phyloP scores from a whole-genome alignment of 2,329 filamentous ascomycete genomes.

The Aspergillus hiratsukae region DNA sequence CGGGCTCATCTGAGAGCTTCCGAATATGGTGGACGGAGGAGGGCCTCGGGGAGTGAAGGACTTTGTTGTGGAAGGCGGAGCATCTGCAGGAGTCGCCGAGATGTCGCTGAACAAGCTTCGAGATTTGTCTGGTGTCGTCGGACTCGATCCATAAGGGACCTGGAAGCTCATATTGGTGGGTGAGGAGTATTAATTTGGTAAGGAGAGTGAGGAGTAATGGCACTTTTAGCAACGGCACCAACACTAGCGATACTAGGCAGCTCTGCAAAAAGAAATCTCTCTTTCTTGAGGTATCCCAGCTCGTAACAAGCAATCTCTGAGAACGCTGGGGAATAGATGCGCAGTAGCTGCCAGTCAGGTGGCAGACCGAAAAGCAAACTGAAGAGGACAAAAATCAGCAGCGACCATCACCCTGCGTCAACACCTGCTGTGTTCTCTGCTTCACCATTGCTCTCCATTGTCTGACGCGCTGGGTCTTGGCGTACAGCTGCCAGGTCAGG shows the following conservation, averaged over 20 bases:
- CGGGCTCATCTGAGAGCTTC: constrained; percentile 46
- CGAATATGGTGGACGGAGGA: constrained; percentile 49
- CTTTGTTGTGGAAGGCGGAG: constrained; percentile 48
- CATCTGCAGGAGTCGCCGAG: constrained; percentile 56
- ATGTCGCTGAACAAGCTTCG: constrained; percentile 37
- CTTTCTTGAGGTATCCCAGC: neutral
- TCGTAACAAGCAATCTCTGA: neutral
- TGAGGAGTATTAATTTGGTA: neutral
- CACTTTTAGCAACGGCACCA: neutral
- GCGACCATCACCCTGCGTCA: neutral
- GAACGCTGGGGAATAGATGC: neutral
- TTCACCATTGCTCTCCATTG: neutral
- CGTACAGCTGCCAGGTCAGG: constrained; percentile 8
- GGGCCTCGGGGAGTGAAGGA: constrained; percentile 56
- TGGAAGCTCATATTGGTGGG: constrained; percentile 32
- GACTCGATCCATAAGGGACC: constrained; percentile 32
- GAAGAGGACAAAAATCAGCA: neutral
- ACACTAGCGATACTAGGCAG: neutral
- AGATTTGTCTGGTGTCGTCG: constrained; percentile 37
- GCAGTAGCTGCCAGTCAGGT: neutral
- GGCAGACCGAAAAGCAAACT: neutral
- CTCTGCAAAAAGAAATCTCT: neutral
- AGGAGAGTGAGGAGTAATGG: neutral
- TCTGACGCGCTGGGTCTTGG: constrained; percentile 15
- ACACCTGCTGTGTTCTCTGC: neutral